Percentiles rank a stretch among this genome's conserved stretches.
Conservation (phyloP, 2,329 filamentous ascomycete genomes). For the Cyphellophora europaea region DNA sequence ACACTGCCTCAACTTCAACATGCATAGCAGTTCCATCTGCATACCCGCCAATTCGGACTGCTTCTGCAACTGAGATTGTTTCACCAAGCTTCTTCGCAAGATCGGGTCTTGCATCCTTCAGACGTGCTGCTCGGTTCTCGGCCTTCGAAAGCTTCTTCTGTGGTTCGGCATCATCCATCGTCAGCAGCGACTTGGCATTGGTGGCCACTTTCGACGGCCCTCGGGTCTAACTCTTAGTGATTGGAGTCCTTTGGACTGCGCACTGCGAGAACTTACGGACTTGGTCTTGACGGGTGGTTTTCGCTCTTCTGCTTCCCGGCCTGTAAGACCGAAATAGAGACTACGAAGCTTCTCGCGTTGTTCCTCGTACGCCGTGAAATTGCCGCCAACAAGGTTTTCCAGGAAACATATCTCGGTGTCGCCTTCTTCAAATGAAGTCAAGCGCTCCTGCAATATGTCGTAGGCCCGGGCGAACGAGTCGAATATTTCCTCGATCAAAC, state of each 20-base stretch:
- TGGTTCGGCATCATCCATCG: too few species aligned
- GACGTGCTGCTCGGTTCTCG: neutral
- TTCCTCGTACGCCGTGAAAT: slow-evolving; percentile 64
- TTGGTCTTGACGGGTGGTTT: too few species aligned
- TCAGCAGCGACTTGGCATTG: too few species aligned
- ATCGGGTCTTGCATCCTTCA: neutral
- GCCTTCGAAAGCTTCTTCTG: too few species aligned
- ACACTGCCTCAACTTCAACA: too few species aligned
- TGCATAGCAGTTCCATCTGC: neutral
- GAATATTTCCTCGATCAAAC: slow-evolving; percentile 58
- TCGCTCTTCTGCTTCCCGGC: slow-evolving; percentile 1
- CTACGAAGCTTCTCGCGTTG: slow-evolving; percentile 57
- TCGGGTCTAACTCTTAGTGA: too few species aligned
- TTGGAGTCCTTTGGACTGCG: too few species aligned
- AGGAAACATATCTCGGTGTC: slow-evolving; percentile 49
- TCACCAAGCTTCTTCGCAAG: neutral
- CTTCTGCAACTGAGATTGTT: neutral
- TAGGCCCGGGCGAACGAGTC: slow-evolving; percentile 60
- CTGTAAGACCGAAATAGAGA: slow-evolving; percentile 25
- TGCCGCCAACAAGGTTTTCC: slow-evolving; percentile 61
- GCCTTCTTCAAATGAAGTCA: slow-evolving; percentile 32
- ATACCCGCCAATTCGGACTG: neutral
- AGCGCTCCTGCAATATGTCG: slow-evolving; percentile 45
- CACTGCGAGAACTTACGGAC: too few species aligned
- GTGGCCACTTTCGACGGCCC: too few species aligned